phyloP scores from a whole-genome alignment of 2,329 filamentous ascomycete species.

The Botryotinia calthae region DNA sequence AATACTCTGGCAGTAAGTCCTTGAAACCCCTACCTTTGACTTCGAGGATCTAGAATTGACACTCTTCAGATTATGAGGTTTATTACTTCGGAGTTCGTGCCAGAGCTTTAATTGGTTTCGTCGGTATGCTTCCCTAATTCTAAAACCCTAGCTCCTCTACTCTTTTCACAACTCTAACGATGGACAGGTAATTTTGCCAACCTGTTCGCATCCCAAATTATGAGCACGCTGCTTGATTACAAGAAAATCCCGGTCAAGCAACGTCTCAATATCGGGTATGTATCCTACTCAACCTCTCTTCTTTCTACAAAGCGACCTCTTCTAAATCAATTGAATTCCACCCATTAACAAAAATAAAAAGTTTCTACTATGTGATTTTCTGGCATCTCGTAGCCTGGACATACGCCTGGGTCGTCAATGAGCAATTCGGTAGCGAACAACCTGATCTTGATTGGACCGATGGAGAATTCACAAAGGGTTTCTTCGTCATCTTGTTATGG shows the following conservation, averaged over 20 bases:
- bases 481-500: conserved; percentile 64
- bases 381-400: conserved; percentile 51
- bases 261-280: conserved; percentile 9
- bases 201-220: neutral
- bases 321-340: neutral
- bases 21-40: neutral
- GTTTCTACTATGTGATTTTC: conserved; percentile 56
- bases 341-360: conserved; percentile 18
- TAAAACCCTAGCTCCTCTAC: neutral
- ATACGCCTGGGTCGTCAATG: conserved; percentile 53
- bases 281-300: neutral
- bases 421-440: conserved; percentile 52
- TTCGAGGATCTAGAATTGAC: neutral
- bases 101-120: neutral
- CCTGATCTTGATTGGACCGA: conserved; percentile 64
- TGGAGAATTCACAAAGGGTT: conserved; percentile 60
- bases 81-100: conserved; percentile 11
- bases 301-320: neutral
- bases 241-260: conserved; percentile 5
- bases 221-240: conserved; percentile 12
- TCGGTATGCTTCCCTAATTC: neutral
- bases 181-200: neutral
- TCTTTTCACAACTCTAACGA: neutral
- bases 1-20: conserved; percentile 2
- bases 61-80: neutral